Evolutionary conservation across 768 basidiomycete species (phyloP).

Genomic region (Phylloporus sp.): DNA sequence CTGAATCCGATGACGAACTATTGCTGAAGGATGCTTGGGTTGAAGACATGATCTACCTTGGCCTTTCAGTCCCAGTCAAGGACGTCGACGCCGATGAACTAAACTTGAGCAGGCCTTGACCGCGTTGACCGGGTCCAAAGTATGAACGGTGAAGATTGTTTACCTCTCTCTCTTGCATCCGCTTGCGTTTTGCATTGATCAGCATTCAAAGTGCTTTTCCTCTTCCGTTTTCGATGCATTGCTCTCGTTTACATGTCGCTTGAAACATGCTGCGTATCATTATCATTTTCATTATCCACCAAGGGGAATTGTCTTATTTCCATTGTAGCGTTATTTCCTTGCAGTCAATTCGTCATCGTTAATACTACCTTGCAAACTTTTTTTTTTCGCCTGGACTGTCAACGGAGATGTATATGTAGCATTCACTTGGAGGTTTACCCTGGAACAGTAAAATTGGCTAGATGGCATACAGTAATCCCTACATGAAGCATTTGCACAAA

Average conservation of each 20-base stretch:
- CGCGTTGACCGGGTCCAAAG: conserved; percentile 8
- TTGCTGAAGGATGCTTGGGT: conserved; percentile 17
- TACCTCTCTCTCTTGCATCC: neutral
- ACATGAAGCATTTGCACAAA: neutral
- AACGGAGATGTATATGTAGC: neutral
- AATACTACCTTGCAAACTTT: neutral
- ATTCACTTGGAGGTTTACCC: neutral
- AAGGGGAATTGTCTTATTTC: neutral
- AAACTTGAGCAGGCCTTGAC: conserved; percentile 19
- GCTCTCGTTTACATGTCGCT: conserved; percentile 4
- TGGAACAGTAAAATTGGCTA: neutral
- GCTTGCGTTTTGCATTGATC: neutral
- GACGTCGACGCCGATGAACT: conserved; percentile 24
- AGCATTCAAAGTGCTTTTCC: too few species aligned
- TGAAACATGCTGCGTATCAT: conserved; percentile 1
- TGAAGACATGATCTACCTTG: conserved; percentile 23
- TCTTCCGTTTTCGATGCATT: conserved; percentile 1
- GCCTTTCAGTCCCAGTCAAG: conserved; percentile 4
- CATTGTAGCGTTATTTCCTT: conserved; percentile 3
- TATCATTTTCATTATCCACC: neutral
- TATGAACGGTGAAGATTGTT: conserved; percentile 1
- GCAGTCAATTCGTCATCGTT: neutral
- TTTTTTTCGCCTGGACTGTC: neutral
- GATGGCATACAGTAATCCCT: neutral
- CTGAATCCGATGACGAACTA: conserved; percentile 26